Percentiles rank a stretch among this genome's conserved stretches.
These are phyloP conservation scores for Aspergillus ruber DNA, from an alignment of 2,329 filamentous ascomycete genomes.

Conservation along the genomic window DNA sequence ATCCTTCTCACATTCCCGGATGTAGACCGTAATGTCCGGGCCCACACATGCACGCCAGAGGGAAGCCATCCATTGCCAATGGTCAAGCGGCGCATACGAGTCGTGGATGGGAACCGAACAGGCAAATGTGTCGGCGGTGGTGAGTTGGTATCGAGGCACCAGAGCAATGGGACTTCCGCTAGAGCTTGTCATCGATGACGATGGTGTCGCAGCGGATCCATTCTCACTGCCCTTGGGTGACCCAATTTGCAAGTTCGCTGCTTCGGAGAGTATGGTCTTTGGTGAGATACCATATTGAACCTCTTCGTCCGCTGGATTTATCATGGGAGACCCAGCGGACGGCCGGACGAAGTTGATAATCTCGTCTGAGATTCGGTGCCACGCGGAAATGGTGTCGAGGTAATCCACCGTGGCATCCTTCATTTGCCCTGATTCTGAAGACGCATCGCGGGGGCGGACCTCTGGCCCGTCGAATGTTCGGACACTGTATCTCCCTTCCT, in stretches of 20 bases:
- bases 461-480: conserved; percentile 45
- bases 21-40: conserved; percentile 56
- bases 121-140: conserved; percentile 69
- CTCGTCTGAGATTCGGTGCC: conserved; percentile 69
- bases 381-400: conserved; percentile 60
- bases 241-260: conserved; percentile 22
- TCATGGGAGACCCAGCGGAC: conserved; percentile 9
- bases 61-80: conserved; percentile 96
- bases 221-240: conserved; percentile 25
- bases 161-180: conserved; percentile 61
- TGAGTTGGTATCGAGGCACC: conserved; percentile 72
- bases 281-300: conserved; percentile 21
- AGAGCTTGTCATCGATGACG: conserved; percentile 11
- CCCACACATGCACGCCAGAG: conserved; percentile 83
- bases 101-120: conserved; percentile 68
- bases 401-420: conserved; percentile 52
- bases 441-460: conserved; percentile 13
- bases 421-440: conserved; percentile 25
- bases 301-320: conserved; percentile 15
- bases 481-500: conserved; percentile 47
- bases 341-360: conserved; percentile 56
- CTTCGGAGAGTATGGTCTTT: conserved; percentile 26
- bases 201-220: conserved; percentile 17
- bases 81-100: conserved; percentile 72
- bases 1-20: conserved; percentile 35